These are phyloP conservation scores for Spathaspora hagerdaliae DNA, from an alignment of 805 yeast genomes.

Conservation along the genomic window DNA sequence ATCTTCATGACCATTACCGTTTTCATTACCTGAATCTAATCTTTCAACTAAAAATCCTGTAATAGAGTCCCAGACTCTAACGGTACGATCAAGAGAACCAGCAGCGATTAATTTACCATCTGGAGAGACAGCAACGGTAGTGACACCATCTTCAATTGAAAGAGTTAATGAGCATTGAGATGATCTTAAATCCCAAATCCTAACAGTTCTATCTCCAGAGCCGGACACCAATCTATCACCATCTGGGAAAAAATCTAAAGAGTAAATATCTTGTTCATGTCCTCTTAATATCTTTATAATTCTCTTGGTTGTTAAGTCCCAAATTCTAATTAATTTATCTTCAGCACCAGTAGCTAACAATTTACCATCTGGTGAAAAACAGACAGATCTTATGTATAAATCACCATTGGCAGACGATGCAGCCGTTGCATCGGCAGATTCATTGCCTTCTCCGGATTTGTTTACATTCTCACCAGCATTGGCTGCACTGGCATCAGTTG, in stretches of 20 bases:
- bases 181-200: conserved; percentile 91
- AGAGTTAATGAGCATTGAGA: conserved; percentile 87
- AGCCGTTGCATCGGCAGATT: conserved; percentile 19
- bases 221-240: conserved; percentile 94
- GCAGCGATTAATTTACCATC: conserved; percentile 94
- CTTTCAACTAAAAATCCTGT: conserved; percentile 91
- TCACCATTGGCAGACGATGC: conserved; percentile 65
- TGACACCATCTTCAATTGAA: conserved; percentile 94
- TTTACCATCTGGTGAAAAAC: conserved; percentile 91
- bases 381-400: conserved; percentile 89
- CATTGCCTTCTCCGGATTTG: conserved; percentile 27
- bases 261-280: conserved; percentile 96
- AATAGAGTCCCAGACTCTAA: conserved; percentile 93
- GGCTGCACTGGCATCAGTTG: conserved; percentile 39
- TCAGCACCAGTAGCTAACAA: conserved; percentile 92
- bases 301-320: conserved; percentile 87
- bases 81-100: conserved; percentile 92
- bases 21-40: conserved; percentile 82
- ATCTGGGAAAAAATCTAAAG: conserved; percentile 90
- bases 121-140: conserved; percentile 96
- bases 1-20: conserved; percentile 92
- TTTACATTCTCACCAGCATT: conserved; percentile 38
- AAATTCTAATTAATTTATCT: conserved; percentile 85
- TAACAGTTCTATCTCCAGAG: conserved; percentile 92
- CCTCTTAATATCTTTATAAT: conserved; percentile 85